phyloP scores from a whole-genome alignment of 805 yeast genomes.

The Starmera amethionina region DNA sequence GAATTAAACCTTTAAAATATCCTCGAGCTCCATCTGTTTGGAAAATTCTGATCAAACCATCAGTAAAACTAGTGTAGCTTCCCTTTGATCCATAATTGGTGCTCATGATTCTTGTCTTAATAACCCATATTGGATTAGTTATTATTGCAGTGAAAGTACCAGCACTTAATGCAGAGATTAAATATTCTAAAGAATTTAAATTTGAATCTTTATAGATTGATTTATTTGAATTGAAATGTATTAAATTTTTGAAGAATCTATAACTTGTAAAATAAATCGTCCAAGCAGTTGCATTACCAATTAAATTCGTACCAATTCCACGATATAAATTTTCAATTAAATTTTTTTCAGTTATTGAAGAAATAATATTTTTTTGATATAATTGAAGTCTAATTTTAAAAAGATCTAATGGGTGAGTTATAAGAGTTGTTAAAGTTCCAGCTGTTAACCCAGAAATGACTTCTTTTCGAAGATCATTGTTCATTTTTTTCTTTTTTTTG shows the following conservation, averaged over 20 bases:
- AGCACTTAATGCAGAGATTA: conserved; percentile 52
- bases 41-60: conserved; percentile 43
- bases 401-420: conserved; percentile 86
- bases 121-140: conserved; percentile 94
- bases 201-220: conserved; percentile 19
- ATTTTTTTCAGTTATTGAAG: no score
- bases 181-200: conserved; percentile 34
- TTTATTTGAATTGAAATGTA: conserved; percentile 8
- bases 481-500: no score
- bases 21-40: conserved; percentile 48
- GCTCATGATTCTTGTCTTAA: conserved; percentile 67
- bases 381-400: conserved; percentile 78
- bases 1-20: conserved; percentile 66
- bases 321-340: conserved; percentile 39
- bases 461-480: conserved; percentile 28
- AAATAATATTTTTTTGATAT: conserved; percentile 18
- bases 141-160: conserved; percentile 67
- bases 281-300: conserved; percentile 89
- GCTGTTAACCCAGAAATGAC: conserved; percentile 66
- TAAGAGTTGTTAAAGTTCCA: conserved; percentile 69
- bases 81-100: conserved; percentile 28
- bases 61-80: conserved; percentile 47
- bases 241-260: conserved; percentile 42
- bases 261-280: conserved; percentile 76
- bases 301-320: conserved; percentile 69